These are phyloP conservation scores for Citropsis articulata DNA, from an alignment of 345 rosid genomes.

Conservation along the genomic window DNA sequence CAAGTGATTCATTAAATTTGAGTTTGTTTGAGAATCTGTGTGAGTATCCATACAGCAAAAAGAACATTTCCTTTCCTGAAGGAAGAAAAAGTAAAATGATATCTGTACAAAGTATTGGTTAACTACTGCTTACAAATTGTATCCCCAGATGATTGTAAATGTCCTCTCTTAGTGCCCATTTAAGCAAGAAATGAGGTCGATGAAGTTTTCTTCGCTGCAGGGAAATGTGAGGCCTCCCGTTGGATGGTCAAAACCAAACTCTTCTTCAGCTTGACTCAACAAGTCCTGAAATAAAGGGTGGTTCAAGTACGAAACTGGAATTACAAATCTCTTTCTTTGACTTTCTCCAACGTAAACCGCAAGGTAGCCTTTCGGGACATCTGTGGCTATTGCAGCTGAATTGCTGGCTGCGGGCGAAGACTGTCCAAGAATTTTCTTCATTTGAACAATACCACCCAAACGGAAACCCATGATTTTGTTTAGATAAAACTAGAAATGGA, in stretches of 20 bases:
- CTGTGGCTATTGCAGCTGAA: neutral
- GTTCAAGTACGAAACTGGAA: conserved; percentile 32
- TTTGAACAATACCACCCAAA: neutral
- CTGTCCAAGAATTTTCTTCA: conserved; percentile 16
- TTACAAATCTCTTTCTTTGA: conserved; percentile 33
- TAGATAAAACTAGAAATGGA: neutral
- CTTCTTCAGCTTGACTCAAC: conserved; percentile 33
- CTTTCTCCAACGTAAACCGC: conserved; percentile 40
- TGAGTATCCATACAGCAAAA: conserved; percentile 4
- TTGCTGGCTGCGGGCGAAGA: neutral
- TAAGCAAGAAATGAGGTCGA: conserved; percentile 33
- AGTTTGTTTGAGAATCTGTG: neutral
- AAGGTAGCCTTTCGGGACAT: conserved; percentile 38
- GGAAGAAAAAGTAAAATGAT: neutral
- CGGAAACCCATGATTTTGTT: conserved; percentile 17
- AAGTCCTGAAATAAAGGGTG: conserved; percentile 31
- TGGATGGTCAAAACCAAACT: conserved; percentile 40
- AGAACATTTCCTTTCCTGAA: neutral
- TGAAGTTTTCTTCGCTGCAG: conserved; percentile 34
- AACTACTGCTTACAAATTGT: neutral
- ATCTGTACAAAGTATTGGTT: neutral
- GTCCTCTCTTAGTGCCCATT: conserved; percentile 3
- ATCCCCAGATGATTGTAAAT: neutral
- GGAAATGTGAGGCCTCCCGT: conserved; percentile 45
- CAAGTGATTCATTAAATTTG: neutral